Base-by-base conservation (phyloP, 1,139 yeast genomes). In the Saccharomycopsis crataegensis region DNA sequence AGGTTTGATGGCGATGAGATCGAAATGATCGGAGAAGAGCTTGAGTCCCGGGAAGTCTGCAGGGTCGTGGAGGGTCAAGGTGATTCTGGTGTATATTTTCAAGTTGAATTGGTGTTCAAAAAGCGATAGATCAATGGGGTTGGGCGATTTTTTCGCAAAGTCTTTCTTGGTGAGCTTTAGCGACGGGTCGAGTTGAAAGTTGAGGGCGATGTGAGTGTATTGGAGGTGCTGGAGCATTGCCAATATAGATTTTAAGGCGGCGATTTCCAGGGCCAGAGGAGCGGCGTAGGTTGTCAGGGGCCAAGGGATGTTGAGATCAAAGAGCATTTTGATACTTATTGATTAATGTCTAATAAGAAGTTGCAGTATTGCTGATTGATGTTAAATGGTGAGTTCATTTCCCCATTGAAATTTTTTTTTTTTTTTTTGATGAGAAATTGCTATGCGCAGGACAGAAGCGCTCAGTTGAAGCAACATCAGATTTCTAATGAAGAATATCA, bases 221-320 rank as follows among this genome's bases (percentile, higher is more conserved):
- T 91, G 93, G 6, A 89, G 70, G 37, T 76, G 69, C 60, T 79
- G 77, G 40, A 81, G 68, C n/a, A 83, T 80, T n/a, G 74, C 65
- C 6, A 86, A 67, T 8, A 79, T 75, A 51, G 75, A 73, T 59
- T 75, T 76, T 49, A 85, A 64, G 42, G 68, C 68, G 0, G 63
- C 62, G 6, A 82, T 61, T 56, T 82, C 79, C 9, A 65, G 62
- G 1, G 67, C 59, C 0, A 76, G 64, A 1, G 81, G 77, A 11
- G 69, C 61, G 3, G 68, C 60, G 64, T 78, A 82, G 59, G 75
- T 72, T 48, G 67, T 64, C 52, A 75, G 79, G 0, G 96, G 96
- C 93, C 96, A 90, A 22, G 82, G 81, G 4, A 90, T 83, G 65
- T 90, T 90, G 59, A 90, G 73, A 69, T 90, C 97, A 59, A 80